A percentile compares a stretch with the other conserved stretches of the same genome.
Conservation (phyloP, 805 yeast species). For the Yarrowia sp. region DNA sequence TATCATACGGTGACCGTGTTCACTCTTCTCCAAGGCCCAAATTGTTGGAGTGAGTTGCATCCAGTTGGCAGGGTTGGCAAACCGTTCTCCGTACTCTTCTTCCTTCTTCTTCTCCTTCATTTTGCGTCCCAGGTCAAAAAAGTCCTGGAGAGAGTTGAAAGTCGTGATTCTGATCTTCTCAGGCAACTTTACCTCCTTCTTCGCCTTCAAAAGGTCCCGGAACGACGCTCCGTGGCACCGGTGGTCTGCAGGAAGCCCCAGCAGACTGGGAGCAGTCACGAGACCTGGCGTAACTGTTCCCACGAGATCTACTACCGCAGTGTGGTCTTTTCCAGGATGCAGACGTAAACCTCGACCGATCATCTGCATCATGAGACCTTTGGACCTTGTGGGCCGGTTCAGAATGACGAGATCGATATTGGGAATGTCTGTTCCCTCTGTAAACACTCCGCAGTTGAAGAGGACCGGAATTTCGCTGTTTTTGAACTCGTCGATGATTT, state of each 20-base stretch:
- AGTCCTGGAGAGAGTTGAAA: slow-evolving; percentile 17
- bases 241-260: slow-evolving; percentile 46
- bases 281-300: slow-evolving; percentile 60
- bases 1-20: background rate
- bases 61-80: slow-evolving; percentile 33
- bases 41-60: slow-evolving; percentile 26
- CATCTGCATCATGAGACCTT: slow-evolving; percentile 80
- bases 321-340: slow-evolving; percentile 64
- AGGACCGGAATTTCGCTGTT: slow-evolving; percentile 72
- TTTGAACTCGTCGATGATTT: slow-evolving; percentile 64
- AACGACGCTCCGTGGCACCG: background rate
- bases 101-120: slow-evolving; percentile 12
- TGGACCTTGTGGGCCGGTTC: slow-evolving; percentile 81
- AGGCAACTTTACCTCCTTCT: background rate
- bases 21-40: background rate
- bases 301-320: slow-evolving; percentile 82
- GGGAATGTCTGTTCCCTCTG: slow-evolving; percentile 96
- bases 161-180: slow-evolving; percentile 8
- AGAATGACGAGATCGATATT: slow-evolving; percentile 80
- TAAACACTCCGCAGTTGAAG: slow-evolving; percentile 87
- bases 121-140: slow-evolving; percentile 21
- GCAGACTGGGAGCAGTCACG: slow-evolving; percentile 62
- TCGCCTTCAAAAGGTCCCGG: slow-evolving; percentile 10
- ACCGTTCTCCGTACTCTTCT: slow-evolving; percentile 23
- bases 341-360: slow-evolving; percentile 85